Evolutionary conservation across 441 rosid species (phyloP).

Genomic region (Populus trichocarpa): DNA sequence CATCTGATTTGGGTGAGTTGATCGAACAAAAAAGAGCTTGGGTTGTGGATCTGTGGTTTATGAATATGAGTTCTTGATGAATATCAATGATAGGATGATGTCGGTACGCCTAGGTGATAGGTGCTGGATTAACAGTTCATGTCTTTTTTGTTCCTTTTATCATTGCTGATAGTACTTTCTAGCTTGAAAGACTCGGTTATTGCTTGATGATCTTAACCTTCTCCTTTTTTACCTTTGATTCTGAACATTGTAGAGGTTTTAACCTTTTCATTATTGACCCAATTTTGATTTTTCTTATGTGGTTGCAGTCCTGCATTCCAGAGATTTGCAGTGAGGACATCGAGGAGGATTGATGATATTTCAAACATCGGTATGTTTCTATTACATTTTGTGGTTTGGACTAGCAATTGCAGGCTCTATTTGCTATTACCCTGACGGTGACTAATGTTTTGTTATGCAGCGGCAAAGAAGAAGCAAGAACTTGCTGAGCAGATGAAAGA

Average conservation of each 20-base stretch:
- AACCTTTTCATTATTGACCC: not conserved
- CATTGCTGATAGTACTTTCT: not conserved
- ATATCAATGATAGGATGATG: not conserved
- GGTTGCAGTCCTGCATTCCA: conserved; percentile 74
- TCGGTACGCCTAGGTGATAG: not conserved
- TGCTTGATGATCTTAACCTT: not conserved
- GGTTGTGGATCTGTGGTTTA: not conserved
- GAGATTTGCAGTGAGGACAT: conserved; percentile 97
- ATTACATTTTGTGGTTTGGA: not conserved
- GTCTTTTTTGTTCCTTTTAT: not conserved
- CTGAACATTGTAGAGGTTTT: not conserved
- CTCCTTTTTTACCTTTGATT: not conserved
- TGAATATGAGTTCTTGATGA: not conserved
- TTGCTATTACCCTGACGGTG: not conserved
- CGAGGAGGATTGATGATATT: conserved; percentile 63
- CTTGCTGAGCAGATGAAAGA: conserved; percentile 70
- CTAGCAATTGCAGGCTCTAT: not conserved
- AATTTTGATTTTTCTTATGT: not conserved
- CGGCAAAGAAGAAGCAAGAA: conserved; percentile 58
- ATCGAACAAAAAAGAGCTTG: not conserved
- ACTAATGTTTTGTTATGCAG: conserved; percentile 29
- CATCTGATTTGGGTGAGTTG: not conserved
- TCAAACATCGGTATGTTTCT: conserved; percentile 47
- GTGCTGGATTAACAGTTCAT: not conserved
- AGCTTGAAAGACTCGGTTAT: not conserved